Base-by-base conservation (phyloP, 129 eudicot genomes). In the Erigeron canadensis region DNA sequence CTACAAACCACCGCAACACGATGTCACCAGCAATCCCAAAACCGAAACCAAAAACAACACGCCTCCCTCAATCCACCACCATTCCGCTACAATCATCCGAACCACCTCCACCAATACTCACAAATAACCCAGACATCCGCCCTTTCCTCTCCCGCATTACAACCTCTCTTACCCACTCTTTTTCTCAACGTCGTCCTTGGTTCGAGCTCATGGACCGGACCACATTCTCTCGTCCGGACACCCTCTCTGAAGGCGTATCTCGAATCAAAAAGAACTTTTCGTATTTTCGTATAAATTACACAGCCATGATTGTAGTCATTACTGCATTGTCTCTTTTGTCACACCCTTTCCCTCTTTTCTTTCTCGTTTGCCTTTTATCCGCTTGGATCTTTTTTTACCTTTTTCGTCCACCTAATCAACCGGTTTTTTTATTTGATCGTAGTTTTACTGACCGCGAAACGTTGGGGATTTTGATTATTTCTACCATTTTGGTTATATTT, bases 151-250 rank as follows among this genome's bases (percentile, higher is more conserved):
- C 81, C 65, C 69, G 67, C 72, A 13, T 88, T 41, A 21, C 74
- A 45, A 47, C 63, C 16, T 70, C 87, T n/a, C 73, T 83, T 57
- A 84, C 72, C 22, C 34, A 65, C 70, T 81, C 82, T 18, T 81
- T 81, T 68, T 58, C 96, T 34, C 72, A 74, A 34, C 84, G 89
- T 50, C 91, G 95, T 45, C 96, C 98, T 0, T 92, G 98, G 98
- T 50, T 80, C 28, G 96, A 92, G 73, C 81, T 92, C 65, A 9
- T 81, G 4, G 91, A 89, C 48, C 95, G 86, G 23, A 77, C 91
- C 67, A 74, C 86, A 72, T 81, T 92, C 68, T 75, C 88, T 22
- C 81, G 84, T 13, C 96, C 98, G 0, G 91, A 83, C 1, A 79
- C 89, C 56, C 2, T 87, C 50, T 77, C 95, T 18, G 95, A 92